A percentile compares a stretch with the other conserved stretches of the same genome.
Conservation (phyloP, 225 moss, liverwort and hornwort genomes). For the Physcomitrellopsis africana region DNA sequence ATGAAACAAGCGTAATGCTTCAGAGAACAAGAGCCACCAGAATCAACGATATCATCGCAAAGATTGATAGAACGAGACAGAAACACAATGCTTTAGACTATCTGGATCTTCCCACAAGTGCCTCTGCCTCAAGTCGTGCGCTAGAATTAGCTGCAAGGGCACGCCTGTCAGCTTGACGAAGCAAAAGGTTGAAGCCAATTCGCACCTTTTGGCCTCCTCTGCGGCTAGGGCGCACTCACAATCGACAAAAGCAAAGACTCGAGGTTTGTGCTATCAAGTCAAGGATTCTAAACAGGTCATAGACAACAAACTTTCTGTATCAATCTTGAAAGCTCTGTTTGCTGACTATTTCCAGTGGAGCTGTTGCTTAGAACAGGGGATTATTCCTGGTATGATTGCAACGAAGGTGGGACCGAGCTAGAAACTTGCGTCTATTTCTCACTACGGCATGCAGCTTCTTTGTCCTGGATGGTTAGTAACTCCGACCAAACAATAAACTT, state of each 20-base stretch:
- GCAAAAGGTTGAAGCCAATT: neutral
- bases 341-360: constrained; percentile 26
- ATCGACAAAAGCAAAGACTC: neutral
- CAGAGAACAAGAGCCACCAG: neutral
- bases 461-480: too few relatives aligned
- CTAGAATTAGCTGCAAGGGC: neutral
- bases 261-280: neutral
- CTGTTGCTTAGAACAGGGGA: constrained; percentile 4
- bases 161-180: neutral
- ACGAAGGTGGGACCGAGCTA: neutral
- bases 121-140: constrained; percentile 3
- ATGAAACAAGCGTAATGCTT: neutral
- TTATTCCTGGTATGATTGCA: constrained; percentile 14
- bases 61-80: neutral
- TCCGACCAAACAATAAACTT: too few relatives aligned
- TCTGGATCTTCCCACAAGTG: constrained; percentile 2
- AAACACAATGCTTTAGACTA: constrained; percentile 3
- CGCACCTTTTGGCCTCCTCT: neutral
- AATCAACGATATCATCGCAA: neutral
- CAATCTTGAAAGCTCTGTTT: constrained; percentile 9
- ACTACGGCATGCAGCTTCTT: too few relatives aligned
- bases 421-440: neutral
- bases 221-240: neutral
- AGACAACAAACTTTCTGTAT: constrained; percentile 15
- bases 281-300: constrained; percentile 3